Base-by-base conservation (phyloP, 202 grass and related monocot genomes). In the Alloteropsis angusta region DNA sequence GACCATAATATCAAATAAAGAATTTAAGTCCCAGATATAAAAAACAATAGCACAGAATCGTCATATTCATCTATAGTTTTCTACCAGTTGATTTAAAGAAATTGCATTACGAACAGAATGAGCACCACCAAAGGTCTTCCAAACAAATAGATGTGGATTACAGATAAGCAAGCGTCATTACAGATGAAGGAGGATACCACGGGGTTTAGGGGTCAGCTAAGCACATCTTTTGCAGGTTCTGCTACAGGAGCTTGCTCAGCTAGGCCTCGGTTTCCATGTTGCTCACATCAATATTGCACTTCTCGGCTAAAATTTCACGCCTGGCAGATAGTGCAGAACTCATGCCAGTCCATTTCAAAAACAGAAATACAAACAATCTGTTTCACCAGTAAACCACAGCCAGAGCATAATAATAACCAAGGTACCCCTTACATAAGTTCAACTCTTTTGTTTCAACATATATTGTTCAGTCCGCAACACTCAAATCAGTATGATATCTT, bases 391-490 rank as follows among this genome's bases (percentile, higher is more conserved):
- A 72, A 78, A 43, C 47, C 30, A 65, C 19, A 77, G 39, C 5
- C 17, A 39, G 16, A 7, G 39, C 39, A 52, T 5, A 37, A 38
- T 60, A 36, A 48, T 43, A 71, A 68, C 15, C 15, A 21, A 43
- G 52, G 17, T 53, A 72, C 22, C 59, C 38, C 56, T 45, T 77
- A 36, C 30, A 79, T 45, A 46, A 35, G 25, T 58, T 69, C 49
- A 64, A 22, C 42, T 76, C 65, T 76, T 44, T 34, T 71, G 59
- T 28, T 13, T 28, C 3, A 77, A 72, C 71, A 71, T 4, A 12
- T 72, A 44, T 60, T 72, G 48, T 77, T 60, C n/a, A 62, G 19
- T 37, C 44, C 36, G 52, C 22, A 69, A 11, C 53, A 86, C 44
- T 54, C 62, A 30, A 30, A 54, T 35, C 50, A 34, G 12, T 53